Base-by-base conservation (phyloP, 2,329 filamentous ascomycete species). In the Hypoxylon sp. region DNA sequence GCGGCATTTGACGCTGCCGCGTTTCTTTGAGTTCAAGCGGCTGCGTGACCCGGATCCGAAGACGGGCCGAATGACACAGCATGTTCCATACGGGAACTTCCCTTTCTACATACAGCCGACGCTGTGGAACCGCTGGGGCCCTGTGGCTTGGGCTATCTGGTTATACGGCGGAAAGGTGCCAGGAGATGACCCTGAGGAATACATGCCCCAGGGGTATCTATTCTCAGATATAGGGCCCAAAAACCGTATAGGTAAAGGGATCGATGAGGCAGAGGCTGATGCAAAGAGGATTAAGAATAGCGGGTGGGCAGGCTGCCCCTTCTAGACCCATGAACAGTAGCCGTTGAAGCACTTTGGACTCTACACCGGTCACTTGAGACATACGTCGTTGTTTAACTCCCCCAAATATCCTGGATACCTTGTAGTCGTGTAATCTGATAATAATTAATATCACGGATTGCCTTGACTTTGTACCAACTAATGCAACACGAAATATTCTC, bases 101-200 rank as follows among this genome's bases (percentile, higher is more conserved):
- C 91, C 91, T 2, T 92, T 87, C 79, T 93, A 92, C 77, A 82
- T 87, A 24, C 83, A 86, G 67, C 83, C 84, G 29, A 91, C 86
- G 0, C 77, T 87, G 44, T 88, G 84, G 87, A 88, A 85, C 73
- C 86, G 87, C 65, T 93, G 87, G 88, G 88, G 87, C 1, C 89
- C 85, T 0, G 77, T 78, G 65, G 89, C 84, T 0, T 84, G 84
- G 82, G 63, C 87, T 3, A 76, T 80, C 19, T 76, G 84, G 74
- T 53, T 80, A 6, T 70, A 77, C 50, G 86, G 85, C 7, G 84
- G 81, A 0, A 79, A 79, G 31, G 67, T 87, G 1, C 86, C 86
- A 1, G 84, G 84, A 2, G 80, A 82, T 27, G 72, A 80, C 32
- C 77, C 77, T 1, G 78, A 77, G 8, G 72, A 74, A 37, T 82